These are phyloP conservation scores for Oidiodendron maius DNA, from an alignment of 495 filamentous ascomycete species.

Conservation along the genomic window DNA sequence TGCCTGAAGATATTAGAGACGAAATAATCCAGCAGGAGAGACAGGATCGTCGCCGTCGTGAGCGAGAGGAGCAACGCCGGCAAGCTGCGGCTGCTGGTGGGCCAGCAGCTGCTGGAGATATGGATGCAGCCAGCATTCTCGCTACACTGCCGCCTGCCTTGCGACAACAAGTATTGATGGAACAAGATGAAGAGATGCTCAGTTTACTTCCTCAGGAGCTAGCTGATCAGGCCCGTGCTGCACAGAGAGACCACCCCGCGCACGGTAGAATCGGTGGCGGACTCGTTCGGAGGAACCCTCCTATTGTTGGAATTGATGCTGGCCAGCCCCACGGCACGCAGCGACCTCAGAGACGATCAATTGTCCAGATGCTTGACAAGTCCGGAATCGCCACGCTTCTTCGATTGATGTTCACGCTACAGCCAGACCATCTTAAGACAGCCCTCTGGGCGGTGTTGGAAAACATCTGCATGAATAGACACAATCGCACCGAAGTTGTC, in stretches of 20 bases:
- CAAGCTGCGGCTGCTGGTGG: constrained; percentile 49
- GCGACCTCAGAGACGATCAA: constrained; percentile 70
- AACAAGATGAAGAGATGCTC: constrained; percentile 85
- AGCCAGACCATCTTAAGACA: constrained; percentile 69
- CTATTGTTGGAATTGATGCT: constrained; percentile 10
- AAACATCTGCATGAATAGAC: constrained; percentile 86
- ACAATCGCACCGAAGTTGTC: constrained; percentile 92
- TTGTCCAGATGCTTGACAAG: constrained; percentile 95
- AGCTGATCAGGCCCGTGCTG: constrained; percentile 74
- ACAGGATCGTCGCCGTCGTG: constrained; percentile 80
- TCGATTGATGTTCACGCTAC: constrained; percentile 93
- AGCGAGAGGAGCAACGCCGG: constrained; percentile 65
- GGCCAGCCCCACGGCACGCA: constrained; percentile 23
- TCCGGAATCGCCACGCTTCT: constrained; percentile 89
- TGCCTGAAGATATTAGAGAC: constrained; percentile 82
- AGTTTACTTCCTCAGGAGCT: constrained; percentile 80
- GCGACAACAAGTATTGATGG: constrained; percentile 79
- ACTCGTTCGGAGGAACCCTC: constrained; percentile 25
- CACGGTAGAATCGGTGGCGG: constrained; percentile 10
- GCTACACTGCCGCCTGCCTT: constrained; percentile 83
- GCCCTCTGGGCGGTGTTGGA: constrained; percentile 80
- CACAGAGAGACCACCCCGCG: constrained; percentile 14
- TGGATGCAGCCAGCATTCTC: constrained; percentile 90
- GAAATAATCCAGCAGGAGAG: constrained; percentile 88
- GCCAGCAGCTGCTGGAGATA: constrained; percentile 53